phyloP scores from a whole-genome alignment of 192 early-diverging fungal species.

The Coemansia sp. region DNA sequence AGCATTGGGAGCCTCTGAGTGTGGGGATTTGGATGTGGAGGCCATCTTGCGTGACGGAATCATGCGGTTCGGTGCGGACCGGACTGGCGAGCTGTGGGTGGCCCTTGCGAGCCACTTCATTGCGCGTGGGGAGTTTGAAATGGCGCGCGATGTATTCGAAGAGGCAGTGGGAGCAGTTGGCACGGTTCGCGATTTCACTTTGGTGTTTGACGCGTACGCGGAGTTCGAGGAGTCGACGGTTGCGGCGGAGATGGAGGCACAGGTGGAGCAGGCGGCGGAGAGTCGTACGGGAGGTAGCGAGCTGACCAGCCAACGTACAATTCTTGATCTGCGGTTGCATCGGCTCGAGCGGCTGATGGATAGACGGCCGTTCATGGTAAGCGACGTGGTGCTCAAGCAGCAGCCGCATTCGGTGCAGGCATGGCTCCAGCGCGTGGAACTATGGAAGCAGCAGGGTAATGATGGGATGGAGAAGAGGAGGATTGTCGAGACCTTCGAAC shows the following conservation, averaged over 20 bases:
- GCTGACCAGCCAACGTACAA: no score
- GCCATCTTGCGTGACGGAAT: constrained; percentile 84
- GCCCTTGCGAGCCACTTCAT: constrained; percentile 82
- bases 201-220: constrained; percentile 96
- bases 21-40: constrained; percentile 74
- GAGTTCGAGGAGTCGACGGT: constrained; percentile 86
- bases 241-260: constrained; percentile 68
- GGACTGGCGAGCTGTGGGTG: constrained; percentile 84
- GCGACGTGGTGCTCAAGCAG: constrained; percentile 88
- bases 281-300: constrained; percentile 34
- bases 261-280: constrained; percentile 55
- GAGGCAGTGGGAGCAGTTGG: constrained; percentile 78
- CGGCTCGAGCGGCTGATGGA: constrained; percentile 92
- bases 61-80: constrained; percentile 58
- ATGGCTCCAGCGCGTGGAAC: constrained; percentile 84
- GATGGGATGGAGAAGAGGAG: neutral
- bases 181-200: constrained; percentile 89
- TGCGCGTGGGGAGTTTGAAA: constrained; percentile 73
- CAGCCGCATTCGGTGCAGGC: constrained; percentile 88
- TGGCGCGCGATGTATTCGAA: constrained; percentile 92
- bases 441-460: constrained; percentile 58
- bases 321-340: constrained; percentile 80
- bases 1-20: constrained; percentile 23
- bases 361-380: constrained; percentile 88
- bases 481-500: constrained; percentile 18